phyloP scores from a whole-genome alignment of 768 basidiomycete species.

The Russula ochroleuca region DNA sequence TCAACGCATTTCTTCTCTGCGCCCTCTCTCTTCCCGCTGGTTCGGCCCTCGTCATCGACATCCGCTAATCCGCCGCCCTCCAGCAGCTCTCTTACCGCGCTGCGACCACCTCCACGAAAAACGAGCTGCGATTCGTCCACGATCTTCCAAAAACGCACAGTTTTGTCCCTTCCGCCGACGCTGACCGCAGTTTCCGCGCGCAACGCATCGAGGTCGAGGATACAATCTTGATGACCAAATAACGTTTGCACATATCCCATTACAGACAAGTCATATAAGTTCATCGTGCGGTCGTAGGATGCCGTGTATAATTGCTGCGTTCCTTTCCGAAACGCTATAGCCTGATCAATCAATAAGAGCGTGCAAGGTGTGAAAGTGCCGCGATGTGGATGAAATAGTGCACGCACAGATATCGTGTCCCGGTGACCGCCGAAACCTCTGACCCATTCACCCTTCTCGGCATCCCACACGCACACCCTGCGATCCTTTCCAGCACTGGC shows the following conservation, averaged over 20 bases:
- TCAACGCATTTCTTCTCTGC: conserved; percentile 64
- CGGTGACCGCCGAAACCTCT: conserved; percentile 77
- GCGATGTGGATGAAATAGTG: conserved; percentile 35
- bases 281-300: conserved; percentile 84
- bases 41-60: conserved; percentile 48
- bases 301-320: conserved; percentile 70
- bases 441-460: conserved; percentile 67
- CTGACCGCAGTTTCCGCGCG: conserved; percentile 82
- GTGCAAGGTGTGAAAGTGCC: conserved; percentile 31
- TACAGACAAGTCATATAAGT: conserved; percentile 76
- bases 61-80: conserved; percentile 72
- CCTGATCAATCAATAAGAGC: conserved; percentile 37
- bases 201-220: conserved; percentile 73
- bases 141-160: conserved; percentile 93
- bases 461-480: conserved; percentile 83
- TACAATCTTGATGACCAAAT: conserved; percentile 93
- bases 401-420: conserved; percentile 64
- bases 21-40: conserved; percentile 32
- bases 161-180: conserved; percentile 87
- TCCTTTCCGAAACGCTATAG: conserved; percentile 71
- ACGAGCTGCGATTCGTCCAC: conserved; percentile 93
- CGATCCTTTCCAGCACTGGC: conserved; percentile 86
- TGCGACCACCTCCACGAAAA: conserved; percentile 91
- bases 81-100: conserved; percentile 69
- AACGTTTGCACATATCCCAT: conserved; percentile 95